phyloP scores from a whole-genome alignment of 805 yeast genomes.

The Cyberlindnera veronae region DNA sequence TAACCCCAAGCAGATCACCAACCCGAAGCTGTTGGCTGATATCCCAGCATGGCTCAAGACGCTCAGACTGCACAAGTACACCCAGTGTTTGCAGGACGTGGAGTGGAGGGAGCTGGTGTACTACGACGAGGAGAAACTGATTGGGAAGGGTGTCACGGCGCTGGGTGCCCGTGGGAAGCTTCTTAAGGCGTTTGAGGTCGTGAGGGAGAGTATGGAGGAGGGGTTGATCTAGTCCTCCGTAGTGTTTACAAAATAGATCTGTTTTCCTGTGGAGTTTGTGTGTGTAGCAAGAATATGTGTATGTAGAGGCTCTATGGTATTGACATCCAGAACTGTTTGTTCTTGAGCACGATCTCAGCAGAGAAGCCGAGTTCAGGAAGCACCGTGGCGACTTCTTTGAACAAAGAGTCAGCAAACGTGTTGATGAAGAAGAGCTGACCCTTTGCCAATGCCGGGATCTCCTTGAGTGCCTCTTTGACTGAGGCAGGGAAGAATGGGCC shows the following conservation, averaged over 20 bases:
- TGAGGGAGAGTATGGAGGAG: conserved; percentile 51
- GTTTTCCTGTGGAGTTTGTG: too few species aligned
- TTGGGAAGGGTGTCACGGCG: conserved; percentile 82
- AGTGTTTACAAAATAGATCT: too few species aligned
- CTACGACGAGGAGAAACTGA: conserved; percentile 65
- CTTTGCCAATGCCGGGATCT: conserved; percentile 50
- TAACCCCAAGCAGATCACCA: conserved; percentile 50
- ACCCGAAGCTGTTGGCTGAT: conserved; percentile 57
- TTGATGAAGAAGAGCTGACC: conserved; percentile 83
- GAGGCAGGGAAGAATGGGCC: conserved; percentile 33
- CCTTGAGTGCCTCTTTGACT: conserved; percentile 41
- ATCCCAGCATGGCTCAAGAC: conserved; percentile 92
- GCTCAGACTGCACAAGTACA: conserved; percentile 88
- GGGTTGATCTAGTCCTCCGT: conserved; percentile 32
- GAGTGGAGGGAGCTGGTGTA: conserved; percentile 79
- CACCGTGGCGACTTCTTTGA: conserved; percentile 55
- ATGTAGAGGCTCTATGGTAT: too few species aligned
- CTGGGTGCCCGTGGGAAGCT: conserved; percentile 94
- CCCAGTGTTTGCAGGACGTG: conserved; percentile 71
- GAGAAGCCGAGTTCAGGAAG: conserved; percentile 58
- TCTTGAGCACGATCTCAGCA: conserved; percentile 12
- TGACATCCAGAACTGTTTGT: conserved; percentile 13
- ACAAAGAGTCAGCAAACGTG: conserved; percentile 77
- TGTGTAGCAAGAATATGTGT: too few species aligned
- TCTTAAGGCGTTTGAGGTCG: conserved; percentile 85